Evolutionary conservation across 164 flowering plant genomes (phyloP).

Genomic region (Vitis vinifera): ASM3070453v1 NC_081810.1:19728001-19728500

Average conservation of each 20-base stretch:
- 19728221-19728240: slow-evolving; percentile 10
- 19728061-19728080: too few relatives aligned
- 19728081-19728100: too few relatives aligned
- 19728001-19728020: too few relatives aligned
- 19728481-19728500: too few relatives aligned
- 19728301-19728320: neutral
- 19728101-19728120: too few relatives aligned
- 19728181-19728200: too few relatives aligned
- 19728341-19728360: neutral
- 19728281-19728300: slow-evolving; percentile 9
- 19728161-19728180: neutral
- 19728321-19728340: neutral
- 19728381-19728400: slow-evolving; percentile 2
- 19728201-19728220: slow-evolving; percentile 23
- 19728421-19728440: too few relatives aligned
- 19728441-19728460: too few relatives aligned
- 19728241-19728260: slow-evolving; percentile 10
- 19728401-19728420: too few relatives aligned
- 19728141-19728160: neutral
- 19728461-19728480: too few relatives aligned
- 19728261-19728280: slow-evolving; percentile 11
- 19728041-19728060: too few relatives aligned
- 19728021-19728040: too few relatives aligned
- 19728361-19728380: neutral
- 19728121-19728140: neutral